A percentile compares a stretch with the other conserved stretches of the same genome.
Conservation (phyloP, 176 grass and related monocot species). For the Paspalum vaginatum region DNA sequence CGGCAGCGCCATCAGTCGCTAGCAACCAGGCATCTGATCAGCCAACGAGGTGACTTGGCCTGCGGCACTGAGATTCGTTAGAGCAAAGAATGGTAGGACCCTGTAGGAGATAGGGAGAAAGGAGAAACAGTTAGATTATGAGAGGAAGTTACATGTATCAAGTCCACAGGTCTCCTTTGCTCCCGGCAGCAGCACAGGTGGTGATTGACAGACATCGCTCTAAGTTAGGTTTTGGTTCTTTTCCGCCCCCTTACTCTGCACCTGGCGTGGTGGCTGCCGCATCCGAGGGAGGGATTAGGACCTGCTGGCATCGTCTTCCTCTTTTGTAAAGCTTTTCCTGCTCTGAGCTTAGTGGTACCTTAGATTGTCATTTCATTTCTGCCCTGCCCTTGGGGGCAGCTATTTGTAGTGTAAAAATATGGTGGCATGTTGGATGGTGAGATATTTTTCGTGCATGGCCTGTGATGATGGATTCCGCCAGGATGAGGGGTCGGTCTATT, state of each 20-base stretch:
- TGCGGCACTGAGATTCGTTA: constrained; percentile 32
- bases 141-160: constrained; percentile 45
- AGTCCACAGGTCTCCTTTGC: constrained; percentile 39
- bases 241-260: background rate
- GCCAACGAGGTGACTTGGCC: constrained; percentile 55
- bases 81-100: constrained; percentile 48
- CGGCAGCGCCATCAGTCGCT: constrained; percentile 53
- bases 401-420: constrained; percentile 64
- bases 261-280: background rate
- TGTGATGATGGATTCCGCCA: constrained; percentile 22
- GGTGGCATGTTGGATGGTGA: constrained; percentile 49
- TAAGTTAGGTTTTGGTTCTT: constrained; percentile 45
- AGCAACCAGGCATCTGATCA: constrained; percentile 77
- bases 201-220: constrained; percentile 41
- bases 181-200: constrained; percentile 36
- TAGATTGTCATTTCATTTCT: constrained; percentile 42
- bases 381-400: constrained; percentile 12
- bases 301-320: constrained; percentile 24
- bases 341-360: constrained; percentile 41
- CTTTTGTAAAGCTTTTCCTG: constrained; percentile 66
- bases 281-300: background rate
- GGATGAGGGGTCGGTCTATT: constrained; percentile 7
- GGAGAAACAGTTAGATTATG: constrained; percentile 53
- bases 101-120: constrained; percentile 62
- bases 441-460: constrained; percentile 31